Base-by-base conservation (phyloP, 2,329 filamentous ascomycete genomes). In the Mycosphaerella arachidis region DNA sequence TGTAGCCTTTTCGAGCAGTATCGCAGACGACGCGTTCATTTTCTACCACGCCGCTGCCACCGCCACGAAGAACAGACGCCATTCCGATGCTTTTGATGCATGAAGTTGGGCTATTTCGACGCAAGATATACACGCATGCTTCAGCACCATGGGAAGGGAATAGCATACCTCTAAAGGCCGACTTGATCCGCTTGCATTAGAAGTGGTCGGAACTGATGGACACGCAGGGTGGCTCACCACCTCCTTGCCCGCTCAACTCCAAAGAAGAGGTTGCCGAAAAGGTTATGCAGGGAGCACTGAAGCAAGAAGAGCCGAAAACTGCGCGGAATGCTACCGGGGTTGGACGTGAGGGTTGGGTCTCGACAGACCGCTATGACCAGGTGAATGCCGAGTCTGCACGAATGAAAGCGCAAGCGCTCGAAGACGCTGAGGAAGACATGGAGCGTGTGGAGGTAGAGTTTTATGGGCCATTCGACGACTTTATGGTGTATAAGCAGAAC, bases 381-480 rank as follows among this genome's bases (percentile, higher is more conserved):
- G 67, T 62, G 46, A 56, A 62, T 16, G 57, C 43, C 13, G 33
- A 52, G 31, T 20, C 40, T 10, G 55, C 50, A 10, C 27, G 71
- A 16, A 56, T 71, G 29, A 73, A 72, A 57, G 66, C 56, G 18
- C 57, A 68, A 56, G 65, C 60, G 5, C 29, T 70, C 35, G 40
- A 48, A 6, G 31, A 48, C 51, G 64, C 62, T 1, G 67, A 67
- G 12, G 50, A 57, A n/a, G 67, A 63, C 9, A 13, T 50, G n/a
- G 66, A 66, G 56, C 62, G 62, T 4, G 55, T 53, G 43, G 61
- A 55, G 56, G 64, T 57, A 18, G 40, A 48, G 45, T 35, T 48
- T 16, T 50, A 68, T 40, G 69, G 68, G 67, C 55, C 56, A 1
- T 68, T 69, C 31, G 64, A 71, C 58, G 72, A 74, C 53, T 70